Conservation (phyloP, 177 flowering plant genomes). For the Telopea speciosissima region DNA sequence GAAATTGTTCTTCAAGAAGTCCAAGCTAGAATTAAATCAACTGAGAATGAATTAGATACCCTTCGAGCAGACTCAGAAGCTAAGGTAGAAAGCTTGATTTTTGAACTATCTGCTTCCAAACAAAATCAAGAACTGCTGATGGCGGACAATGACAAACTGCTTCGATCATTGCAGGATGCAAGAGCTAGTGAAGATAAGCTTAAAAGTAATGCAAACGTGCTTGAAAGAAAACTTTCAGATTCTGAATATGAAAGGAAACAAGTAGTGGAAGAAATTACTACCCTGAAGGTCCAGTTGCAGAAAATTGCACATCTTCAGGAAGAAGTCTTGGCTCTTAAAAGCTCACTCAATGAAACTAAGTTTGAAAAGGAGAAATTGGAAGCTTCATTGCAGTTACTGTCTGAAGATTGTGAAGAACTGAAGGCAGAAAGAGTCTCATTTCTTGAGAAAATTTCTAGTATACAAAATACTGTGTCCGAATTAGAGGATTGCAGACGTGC, state of each 20-base stretch:
- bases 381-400: slow-evolving; percentile 26
- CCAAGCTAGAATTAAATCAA: slow-evolving; percentile 20
- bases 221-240: slow-evolving; percentile 49
- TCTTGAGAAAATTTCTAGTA: slow-evolving; percentile 29
- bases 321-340: slow-evolving; percentile 33
- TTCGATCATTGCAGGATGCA: slow-evolving; percentile 36
- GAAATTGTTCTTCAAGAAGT: slow-evolving; percentile 30
- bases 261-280: slow-evolving; percentile 29
- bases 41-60: slow-evolving; percentile 22
- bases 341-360: slow-evolving; percentile 28
- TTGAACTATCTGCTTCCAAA: slow-evolving; percentile 38
- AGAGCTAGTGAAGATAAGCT: slow-evolving; percentile 46
- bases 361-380: slow-evolving; percentile 37
- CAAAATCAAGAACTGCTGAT: slow-evolving; percentile 35
- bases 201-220: slow-evolving; percentile 29
- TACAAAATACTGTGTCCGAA: slow-evolving; percentile 34
- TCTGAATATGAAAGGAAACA: slow-evolving; percentile 34
- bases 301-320: slow-evolving; percentile 31
- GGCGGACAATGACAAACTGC: slow-evolving; percentile 39
- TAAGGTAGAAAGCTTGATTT: slow-evolving; percentile 36
- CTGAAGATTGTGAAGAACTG: slow-evolving; percentile 36
- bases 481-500: slow-evolving; percentile 31
- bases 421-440: slow-evolving; percentile 28
- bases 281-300: slow-evolving; percentile 30
- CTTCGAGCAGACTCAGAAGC: slow-evolving; percentile 27